Percentiles rank a stretch among this genome's conserved stretches.
phyloP scores from a whole-genome alignment of 2,329 filamentous ascomycete genomes.

The Fusarium nygamai region DNA sequence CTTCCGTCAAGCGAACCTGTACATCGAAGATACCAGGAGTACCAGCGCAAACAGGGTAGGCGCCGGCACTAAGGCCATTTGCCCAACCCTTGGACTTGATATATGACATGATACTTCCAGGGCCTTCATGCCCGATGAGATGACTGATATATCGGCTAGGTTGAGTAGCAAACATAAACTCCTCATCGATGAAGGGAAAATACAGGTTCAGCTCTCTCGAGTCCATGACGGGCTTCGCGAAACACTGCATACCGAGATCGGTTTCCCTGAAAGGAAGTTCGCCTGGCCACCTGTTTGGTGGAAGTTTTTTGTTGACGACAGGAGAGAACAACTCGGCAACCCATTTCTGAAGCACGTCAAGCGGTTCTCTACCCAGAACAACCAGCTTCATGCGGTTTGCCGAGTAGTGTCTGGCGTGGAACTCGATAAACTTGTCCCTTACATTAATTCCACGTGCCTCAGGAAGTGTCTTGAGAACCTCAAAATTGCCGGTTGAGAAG shows the following conservation, averaged over 20 bases:
- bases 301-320: constrained; percentile 83
- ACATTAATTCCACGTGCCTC: constrained; percentile 84
- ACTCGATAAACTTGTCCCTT: constrained; percentile 90
- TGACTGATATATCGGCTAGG: constrained; percentile 89
- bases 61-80: constrained; percentile 82
- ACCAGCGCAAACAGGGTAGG: constrained; percentile 80
- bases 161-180: constrained; percentile 79
- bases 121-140: constrained; percentile 90
- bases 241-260: constrained; percentile 74
- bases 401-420: constrained; percentile 89
- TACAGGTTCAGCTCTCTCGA: constrained; percentile 80
- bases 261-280: constrained; percentile 60
- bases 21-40: constrained; percentile 81
- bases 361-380: constrained; percentile 80
- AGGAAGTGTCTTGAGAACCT: constrained; percentile 85
- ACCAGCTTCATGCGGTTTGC: constrained; percentile 94
- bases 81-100: constrained; percentile 92
- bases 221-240: constrained; percentile 93
- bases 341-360: constrained; percentile 87
- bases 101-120: constrained; percentile 89
- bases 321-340: constrained; percentile 83
- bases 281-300: constrained; percentile 65
- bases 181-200: constrained; percentile 89
- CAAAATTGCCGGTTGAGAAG: constrained; percentile 89
- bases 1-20: constrained; percentile 82